Conservation (phyloP, 129 eudicot genomes). For the Pseudognaphalium luteoalbum region DNA sequence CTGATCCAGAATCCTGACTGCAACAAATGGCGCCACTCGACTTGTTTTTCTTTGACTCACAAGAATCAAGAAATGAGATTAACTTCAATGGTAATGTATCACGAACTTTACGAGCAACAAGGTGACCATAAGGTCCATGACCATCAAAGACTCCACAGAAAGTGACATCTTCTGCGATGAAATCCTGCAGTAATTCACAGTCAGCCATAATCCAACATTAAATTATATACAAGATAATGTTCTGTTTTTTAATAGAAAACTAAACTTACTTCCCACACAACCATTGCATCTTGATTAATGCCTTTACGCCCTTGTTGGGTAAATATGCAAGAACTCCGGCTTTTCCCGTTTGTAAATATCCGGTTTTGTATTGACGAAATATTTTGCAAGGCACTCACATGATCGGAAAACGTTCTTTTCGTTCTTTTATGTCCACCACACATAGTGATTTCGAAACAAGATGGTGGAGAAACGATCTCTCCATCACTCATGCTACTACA, state of each 20-base stretch:
- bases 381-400: constrained; percentile 54
- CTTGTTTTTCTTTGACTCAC: constrained; percentile 56
- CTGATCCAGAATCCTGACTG: constrained; percentile 49
- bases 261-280: constrained; percentile 94
- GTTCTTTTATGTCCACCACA: constrained; percentile 52
- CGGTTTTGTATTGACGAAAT: constrained; percentile 70
- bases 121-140: constrained; percentile 95
- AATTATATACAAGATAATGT: not conserved
- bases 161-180: constrained; percentile 78
- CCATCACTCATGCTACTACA: constrained; percentile 85
- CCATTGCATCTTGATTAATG: constrained; percentile 95
- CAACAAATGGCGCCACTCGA: constrained; percentile 55
- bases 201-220: constrained; percentile 10
- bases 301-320: constrained; percentile 98
- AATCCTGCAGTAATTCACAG: constrained; percentile 57
- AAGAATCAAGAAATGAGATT: constrained; percentile 61
- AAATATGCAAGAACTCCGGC: constrained; percentile 75
- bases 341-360: constrained; percentile 70
- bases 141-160: constrained; percentile 96
- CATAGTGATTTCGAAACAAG: constrained; percentile 58
- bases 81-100: constrained; percentile 77
- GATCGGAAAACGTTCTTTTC: constrained; percentile 65
- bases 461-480: constrained; percentile 55
- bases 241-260: constrained; percentile 15
- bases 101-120: constrained; percentile 93